Conservation (phyloP, 2,329 filamentous ascomycete species). For the Neonectria ditissima region DNA sequence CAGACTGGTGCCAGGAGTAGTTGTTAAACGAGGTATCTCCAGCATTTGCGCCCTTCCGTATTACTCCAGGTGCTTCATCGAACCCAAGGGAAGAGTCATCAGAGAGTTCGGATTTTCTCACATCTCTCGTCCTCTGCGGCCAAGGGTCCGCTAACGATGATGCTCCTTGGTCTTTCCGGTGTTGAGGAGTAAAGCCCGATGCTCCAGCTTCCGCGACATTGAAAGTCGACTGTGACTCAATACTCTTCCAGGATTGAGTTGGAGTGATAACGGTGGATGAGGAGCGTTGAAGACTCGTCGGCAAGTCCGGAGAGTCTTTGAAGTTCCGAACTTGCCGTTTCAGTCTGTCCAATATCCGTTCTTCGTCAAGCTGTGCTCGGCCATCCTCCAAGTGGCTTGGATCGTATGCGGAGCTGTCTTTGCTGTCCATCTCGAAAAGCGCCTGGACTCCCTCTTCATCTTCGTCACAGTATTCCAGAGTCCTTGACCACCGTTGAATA, state of each 20-base stretch:
- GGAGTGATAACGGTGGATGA: conserved; percentile 38
- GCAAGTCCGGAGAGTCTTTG: conserved; percentile 5
- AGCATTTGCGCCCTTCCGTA: conserved; percentile 2
- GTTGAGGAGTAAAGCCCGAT: conserved; percentile 41
- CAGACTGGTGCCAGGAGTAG: conserved; percentile 11
- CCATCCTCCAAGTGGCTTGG: neutral
- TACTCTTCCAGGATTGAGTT: conserved; percentile 25
- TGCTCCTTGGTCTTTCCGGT: conserved; percentile 8
- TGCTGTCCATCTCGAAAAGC: conserved; percentile 14
- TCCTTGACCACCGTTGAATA: conserved; percentile 30
- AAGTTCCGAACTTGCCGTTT: conserved; percentile 13
- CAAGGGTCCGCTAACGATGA: conserved; percentile 11
- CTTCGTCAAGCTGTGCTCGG: conserved; percentile 1
- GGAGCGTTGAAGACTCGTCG: conserved; percentile 27
- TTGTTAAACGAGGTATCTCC: conserved; percentile 14
- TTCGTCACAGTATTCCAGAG: conserved; percentile 23
- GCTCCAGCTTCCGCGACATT: conserved; percentile 26
- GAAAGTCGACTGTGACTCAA: conserved; percentile 30
- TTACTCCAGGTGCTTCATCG: conserved; percentile 4
- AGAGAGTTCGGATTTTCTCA: conserved; percentile 14
- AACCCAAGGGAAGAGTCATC: neutral
- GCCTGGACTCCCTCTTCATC: conserved; percentile 14
- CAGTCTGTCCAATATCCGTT: conserved; percentile 15
- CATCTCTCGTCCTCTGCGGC: conserved; percentile 30
- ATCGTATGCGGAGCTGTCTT: neutral